Evolutionary conservation across 805 yeast genomes (phyloP).

Genomic region (Clavispora vitiphila): DNA sequence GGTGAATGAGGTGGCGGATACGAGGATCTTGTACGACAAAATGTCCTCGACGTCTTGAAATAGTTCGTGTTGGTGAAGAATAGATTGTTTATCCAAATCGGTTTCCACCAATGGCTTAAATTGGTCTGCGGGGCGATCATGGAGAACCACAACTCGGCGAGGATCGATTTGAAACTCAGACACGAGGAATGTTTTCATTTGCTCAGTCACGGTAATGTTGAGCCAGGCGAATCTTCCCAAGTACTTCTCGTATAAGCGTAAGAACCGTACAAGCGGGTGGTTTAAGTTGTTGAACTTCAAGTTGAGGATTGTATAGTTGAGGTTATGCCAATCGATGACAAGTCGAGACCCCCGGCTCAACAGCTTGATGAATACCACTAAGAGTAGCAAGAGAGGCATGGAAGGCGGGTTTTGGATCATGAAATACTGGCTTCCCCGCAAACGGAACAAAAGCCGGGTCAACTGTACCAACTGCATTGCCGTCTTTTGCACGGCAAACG

Average conservation of each 20-base stretch:
- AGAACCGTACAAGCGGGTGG: conserved; percentile 59
- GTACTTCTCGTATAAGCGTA: conserved; percentile 57
- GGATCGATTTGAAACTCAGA: conserved; percentile 47
- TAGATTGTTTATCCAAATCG: conserved; percentile 30
- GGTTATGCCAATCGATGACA: conserved; percentile 94
- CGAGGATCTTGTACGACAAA: conserved; percentile 53
- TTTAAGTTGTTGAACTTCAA: conserved; percentile 49
- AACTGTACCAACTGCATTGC: conserved; percentile 48
- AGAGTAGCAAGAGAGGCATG: conserved; percentile 70
- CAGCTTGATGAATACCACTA: conserved; percentile 47
- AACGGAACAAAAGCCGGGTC: conserved; percentile 41
- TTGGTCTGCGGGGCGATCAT: conserved; percentile 78
- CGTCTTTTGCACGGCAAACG: conserved; percentile 59
- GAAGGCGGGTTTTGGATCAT: conserved; percentile 91
- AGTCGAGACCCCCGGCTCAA: conserved; percentile 53
- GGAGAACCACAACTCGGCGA: conserved; percentile 54
- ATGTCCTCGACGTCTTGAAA: conserved; percentile 22
- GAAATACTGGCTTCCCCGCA: conserved; percentile 62
- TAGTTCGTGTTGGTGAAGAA: conserved; percentile 17
- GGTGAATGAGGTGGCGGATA: conserved; percentile 90
- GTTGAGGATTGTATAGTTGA: conserved; percentile 78
- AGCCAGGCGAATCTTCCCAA: conserved; percentile 63
- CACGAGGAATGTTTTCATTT: conserved; percentile 60
- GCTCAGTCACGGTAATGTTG: conserved; percentile 75
- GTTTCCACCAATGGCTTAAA: conserved; percentile 46